Percentiles rank a stretch among this genome's conserved stretches.
Evolutionary conservation across 305 asterid genomes (phyloP).

Genomic region (Striga hermonthica): DNA sequence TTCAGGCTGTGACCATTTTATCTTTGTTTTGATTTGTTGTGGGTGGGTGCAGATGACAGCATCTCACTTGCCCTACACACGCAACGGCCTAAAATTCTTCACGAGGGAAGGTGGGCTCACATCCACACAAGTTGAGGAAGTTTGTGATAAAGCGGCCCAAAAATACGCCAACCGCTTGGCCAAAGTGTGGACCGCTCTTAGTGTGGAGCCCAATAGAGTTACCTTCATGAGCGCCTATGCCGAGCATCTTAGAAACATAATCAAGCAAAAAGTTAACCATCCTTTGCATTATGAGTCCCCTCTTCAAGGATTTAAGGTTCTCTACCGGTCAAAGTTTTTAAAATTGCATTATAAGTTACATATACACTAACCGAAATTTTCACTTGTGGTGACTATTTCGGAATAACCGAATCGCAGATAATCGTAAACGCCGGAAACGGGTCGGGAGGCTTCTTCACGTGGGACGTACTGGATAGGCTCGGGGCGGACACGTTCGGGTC

Average conservation of each 20-base stretch:
- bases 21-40: background rate
- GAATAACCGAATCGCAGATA: conserved; percentile 46
- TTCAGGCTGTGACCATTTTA: too few relatives aligned
- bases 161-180: conserved; percentile 65
- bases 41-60: conserved; percentile 95
- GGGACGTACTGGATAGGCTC: conserved; percentile 80
- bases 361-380: too few relatives aligned
- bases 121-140: conserved; percentile 68
- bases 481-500: conserved; percentile 97
- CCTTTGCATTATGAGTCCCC: conserved; percentile 68
- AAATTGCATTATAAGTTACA: too few relatives aligned
- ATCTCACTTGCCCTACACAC: conserved; percentile 88
- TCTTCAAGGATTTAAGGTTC: conserved; percentile 80
- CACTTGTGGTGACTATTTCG: background rate
- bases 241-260: conserved; percentile 60
- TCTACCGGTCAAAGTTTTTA: too few relatives aligned
- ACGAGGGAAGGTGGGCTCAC: conserved; percentile 81
- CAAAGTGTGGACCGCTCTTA: conserved; percentile 56
- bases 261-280: conserved; percentile 71
- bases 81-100: conserved; percentile 81
- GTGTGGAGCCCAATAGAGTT: conserved; percentile 43
- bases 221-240: conserved; percentile 78
- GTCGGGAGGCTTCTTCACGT: conserved; percentile 94
- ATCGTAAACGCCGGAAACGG: conserved; percentile 94
- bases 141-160: conserved; percentile 70